These are phyloP conservation scores for Wickerhamiella allomyrinae DNA, from an alignment of 805 yeast genomes.

Conservation along the genomic window DNA sequence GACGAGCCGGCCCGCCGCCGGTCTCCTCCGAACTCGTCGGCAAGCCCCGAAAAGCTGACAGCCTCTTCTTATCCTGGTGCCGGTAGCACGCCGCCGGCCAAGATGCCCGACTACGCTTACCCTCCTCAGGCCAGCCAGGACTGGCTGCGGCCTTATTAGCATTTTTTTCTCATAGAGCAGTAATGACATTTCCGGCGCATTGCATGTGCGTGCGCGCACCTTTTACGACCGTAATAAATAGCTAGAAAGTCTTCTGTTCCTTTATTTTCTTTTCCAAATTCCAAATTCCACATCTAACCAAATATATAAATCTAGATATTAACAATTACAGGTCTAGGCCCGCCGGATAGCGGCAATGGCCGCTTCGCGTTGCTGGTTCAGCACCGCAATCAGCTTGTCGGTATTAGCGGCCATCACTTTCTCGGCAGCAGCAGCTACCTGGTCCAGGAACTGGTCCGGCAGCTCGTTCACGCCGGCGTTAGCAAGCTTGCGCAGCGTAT, in stretches of 20 bases:
- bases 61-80: too few species aligned
- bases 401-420: background rate
- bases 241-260: too few species aligned
- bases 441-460: background rate
- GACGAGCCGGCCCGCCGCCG: slow-evolving; percentile 1
- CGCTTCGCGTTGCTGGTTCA: background rate
- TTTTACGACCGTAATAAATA: too few species aligned
- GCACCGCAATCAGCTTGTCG: background rate
- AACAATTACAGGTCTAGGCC: too few species aligned
- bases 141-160: slow-evolving; percentile 8
- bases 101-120: background rate
- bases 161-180: slow-evolving; percentile 2
- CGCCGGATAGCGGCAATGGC: background rate
- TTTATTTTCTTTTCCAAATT: too few species aligned
- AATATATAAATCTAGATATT: too few species aligned
- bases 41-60: background rate
- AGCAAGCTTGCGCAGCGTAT: background rate
- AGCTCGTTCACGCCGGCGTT: background rate
- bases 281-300: too few species aligned
- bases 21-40: background rate
- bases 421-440: background rate
- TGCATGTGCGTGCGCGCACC: too few species aligned
- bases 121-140: slow-evolving; percentile 4
- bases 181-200: background rate
- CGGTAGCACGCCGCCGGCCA: too few species aligned